Base-by-base conservation (phyloP, 106 monocot species). In the Triglochin maritima region DNA sequence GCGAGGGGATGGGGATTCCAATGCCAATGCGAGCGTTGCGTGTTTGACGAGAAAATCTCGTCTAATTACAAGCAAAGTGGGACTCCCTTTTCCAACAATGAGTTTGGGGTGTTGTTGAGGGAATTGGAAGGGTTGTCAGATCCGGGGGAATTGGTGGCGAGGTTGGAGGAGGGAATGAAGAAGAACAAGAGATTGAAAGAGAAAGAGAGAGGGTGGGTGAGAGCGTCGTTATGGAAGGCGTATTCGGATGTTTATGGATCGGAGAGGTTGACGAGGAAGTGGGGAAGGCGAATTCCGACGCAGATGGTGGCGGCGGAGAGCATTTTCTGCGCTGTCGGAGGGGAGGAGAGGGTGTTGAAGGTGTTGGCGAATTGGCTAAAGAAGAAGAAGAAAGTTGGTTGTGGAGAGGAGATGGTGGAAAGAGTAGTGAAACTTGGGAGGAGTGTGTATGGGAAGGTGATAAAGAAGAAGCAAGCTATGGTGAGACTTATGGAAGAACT, bases 281-380 rank as follows among this genome's bases (percentile, higher is more conserved):
- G 74, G 76, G 83, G 70, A 41, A 74, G 75, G 64, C 67, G 66
- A 56, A 67, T 95, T 9, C 85, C 87, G 8, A 50, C 64, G 6
- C 78, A 64, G 65, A 47, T 71, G 50, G 69, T 7, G 47, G 79
- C 76, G 52, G 89, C 68, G 13, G 84, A 84, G 66, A 87, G 74
- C 54, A 58, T 94, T 10, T 50, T 66, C 9, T 80, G 64, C 15
- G 79, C 72, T 2, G 84, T 83, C 42, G 90, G 90, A 45, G 84
- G 79, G 8, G 85, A 90, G 48, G 87, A 87, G 83, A 79, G 87
- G 44, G 75, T 87, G 9, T n/a, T 95, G 79, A 87, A 74, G 72
- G 63, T 69, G 62, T 49, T 76, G 69, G 9, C 81, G 70, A 49
- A 70, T 17, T 5, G 17, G 9, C 16, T 44, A 63, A 50, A 17